Percentiles rank a stretch among this genome's conserved stretches.
Evolutionary conservation across 176 grass and related monocot genomes (phyloP).

Genomic region (Elaeis guineensis): DNA sequence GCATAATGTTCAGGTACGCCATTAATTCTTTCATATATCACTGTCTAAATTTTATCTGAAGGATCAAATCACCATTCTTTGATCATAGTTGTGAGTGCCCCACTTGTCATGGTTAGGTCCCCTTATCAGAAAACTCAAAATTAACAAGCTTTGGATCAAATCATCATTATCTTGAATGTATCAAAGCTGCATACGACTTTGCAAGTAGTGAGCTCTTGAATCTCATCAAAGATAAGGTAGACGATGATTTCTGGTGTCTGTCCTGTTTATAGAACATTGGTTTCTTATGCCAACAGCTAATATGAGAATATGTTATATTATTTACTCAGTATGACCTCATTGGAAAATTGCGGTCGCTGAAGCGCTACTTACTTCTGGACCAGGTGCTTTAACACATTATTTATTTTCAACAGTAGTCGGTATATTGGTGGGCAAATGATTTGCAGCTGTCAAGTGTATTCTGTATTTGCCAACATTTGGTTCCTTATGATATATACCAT

Average conservation of each 20-base stretch:
- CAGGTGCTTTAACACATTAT: conserved; percentile 42
- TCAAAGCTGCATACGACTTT: conserved; percentile 98
- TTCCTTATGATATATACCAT: too few relatives aligned
- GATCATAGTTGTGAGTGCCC: neutral
- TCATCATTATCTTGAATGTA: conserved; percentile 94
- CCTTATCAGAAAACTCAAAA: conserved; percentile 92
- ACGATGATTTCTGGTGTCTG: neutral
- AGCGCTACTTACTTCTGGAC: conserved; percentile 89
- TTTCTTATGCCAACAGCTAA: conserved; percentile 13
- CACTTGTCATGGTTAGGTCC: conserved; percentile 36
- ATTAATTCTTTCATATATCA: neutral
- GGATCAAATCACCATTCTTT: neutral
- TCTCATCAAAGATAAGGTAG: conserved; percentile 95
- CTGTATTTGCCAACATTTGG: too few relatives aligned
- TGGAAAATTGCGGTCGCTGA: conserved; percentile 82
- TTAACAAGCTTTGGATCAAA: conserved; percentile 83
- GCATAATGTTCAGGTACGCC: conserved; percentile 74
- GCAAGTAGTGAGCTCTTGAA: conserved; percentile 77
- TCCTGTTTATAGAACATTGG: neutral
- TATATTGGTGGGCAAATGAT: neutral
- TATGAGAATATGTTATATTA: conserved; percentile 1
- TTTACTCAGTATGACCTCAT: conserved; percentile 69
- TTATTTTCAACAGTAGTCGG: neutral
- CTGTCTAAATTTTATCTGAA: too few relatives aligned
- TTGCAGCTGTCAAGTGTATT: neutral